Conservation (phyloP, 306 rosid genomes). For the Rosa chinensis region DNA sequence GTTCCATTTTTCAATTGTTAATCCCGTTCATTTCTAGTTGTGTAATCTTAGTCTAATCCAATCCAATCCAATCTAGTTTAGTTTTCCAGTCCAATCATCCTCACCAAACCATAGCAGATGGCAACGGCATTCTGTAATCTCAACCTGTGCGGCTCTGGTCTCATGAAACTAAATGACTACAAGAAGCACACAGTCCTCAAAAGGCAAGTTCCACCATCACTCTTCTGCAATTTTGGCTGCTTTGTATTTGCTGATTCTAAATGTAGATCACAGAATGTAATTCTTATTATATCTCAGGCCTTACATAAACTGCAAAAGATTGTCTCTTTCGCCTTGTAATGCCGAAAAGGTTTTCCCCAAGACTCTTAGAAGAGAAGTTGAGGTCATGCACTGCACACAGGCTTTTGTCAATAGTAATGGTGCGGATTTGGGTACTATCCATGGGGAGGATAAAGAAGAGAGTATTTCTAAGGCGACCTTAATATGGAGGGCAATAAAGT, state of each 20-base stretch:
- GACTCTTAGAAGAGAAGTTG: conserved; percentile 21
- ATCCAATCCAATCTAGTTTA: background rate
- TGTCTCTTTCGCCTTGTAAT: conserved; percentile 11
- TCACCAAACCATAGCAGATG: conserved; percentile 28
- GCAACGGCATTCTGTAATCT: conserved; percentile 44
- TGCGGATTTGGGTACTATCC: conserved; percentile 20
- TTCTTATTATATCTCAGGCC: conserved; percentile 5
- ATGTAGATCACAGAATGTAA: no score
- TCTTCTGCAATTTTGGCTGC: background rate
- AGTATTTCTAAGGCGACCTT: conserved; percentile 47
- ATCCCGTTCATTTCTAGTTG: background rate
- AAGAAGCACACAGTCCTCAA: conserved; percentile 16
- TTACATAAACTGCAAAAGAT: conserved; percentile 12
- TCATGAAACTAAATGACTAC: conserved; percentile 25
- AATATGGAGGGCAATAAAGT: conserved; percentile 85
- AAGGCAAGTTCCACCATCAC: conserved; percentile 37
- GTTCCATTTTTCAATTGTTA: background rate
- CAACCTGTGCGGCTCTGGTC: conserved; percentile 24
- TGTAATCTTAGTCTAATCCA: background rate
- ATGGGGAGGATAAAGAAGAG: conserved; percentile 35
- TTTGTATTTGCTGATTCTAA: background rate
- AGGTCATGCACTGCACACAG: conserved; percentile 16
- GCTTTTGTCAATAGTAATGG: conserved; percentile 9
- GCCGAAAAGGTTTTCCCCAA: conserved; percentile 16
- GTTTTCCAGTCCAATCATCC: background rate